Evolutionary conservation across 2,329 filamentous ascomycete genomes (phyloP).

Genomic region (Colletotrichum lindemuthianum): DNA sequence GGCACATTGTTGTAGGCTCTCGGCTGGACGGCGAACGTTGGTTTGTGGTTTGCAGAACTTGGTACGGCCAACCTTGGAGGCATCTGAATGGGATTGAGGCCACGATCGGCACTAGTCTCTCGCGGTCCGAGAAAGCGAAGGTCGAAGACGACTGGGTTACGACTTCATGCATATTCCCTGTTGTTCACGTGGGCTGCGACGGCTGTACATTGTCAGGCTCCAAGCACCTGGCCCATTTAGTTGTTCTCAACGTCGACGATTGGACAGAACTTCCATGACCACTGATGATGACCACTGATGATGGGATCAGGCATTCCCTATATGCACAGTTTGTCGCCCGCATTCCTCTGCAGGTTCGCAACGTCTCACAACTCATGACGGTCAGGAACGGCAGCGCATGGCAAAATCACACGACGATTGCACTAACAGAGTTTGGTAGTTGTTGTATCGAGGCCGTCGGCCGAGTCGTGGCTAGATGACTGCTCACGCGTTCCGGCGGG

Average conservation of each 20-base stretch:
- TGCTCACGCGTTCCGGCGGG: slow-evolving; percentile 21
- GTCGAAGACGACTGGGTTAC: not conserved
- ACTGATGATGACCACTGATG: slow-evolving; percentile 12
- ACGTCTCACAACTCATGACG: too few relatives aligned
- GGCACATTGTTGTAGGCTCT: slow-evolving; percentile 20
- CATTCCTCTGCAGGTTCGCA: not conserved
- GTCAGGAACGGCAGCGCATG: too few relatives aligned
- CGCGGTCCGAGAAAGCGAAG: slow-evolving; percentile 12
- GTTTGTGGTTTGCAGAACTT: slow-evolving; percentile 13
- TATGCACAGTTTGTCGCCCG: not conserved
- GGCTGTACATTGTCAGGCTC: slow-evolving; percentile 20
- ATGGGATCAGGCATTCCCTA: not conserved
- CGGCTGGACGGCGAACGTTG: slow-evolving; percentile 1
- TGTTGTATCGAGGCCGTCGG: slow-evolving; percentile 17
- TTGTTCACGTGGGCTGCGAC: slow-evolving; percentile 10
- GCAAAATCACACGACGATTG: not conserved
- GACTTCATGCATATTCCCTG: slow-evolving; percentile 24
- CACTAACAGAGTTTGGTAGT: slow-evolving; percentile 11
- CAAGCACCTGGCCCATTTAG: slow-evolving; percentile 13
- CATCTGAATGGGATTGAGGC: not conserved
- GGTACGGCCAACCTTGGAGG: slow-evolving; percentile 1
- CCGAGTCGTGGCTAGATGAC: slow-evolving; percentile 24
- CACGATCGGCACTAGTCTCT: not conserved
- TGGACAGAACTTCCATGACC: not conserved
- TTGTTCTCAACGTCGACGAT: not conserved